Base-by-base conservation (phyloP, 305 asterid species). In the Solanum chacoense region DNA sequence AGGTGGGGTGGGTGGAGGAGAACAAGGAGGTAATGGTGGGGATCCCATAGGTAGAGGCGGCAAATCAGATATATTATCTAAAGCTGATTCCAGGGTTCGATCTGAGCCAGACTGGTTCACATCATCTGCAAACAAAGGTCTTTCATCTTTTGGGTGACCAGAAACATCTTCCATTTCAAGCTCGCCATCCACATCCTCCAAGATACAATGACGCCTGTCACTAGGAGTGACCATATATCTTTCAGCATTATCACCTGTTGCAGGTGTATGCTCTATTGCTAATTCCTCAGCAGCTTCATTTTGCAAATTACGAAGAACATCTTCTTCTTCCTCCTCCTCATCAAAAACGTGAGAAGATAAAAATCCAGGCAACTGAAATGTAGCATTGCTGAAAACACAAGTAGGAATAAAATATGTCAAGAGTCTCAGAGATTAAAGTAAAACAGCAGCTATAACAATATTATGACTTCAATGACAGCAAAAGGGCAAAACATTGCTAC, bases 101-200 rank as follows among this genome's bases (percentile, higher is more conserved):
- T 85, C 90, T 37, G 94, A 89, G 88, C 90, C 92, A 72, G 63
- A 88, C 87, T 88, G 93, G 81, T 88, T 86, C 35, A 88, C 85
- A 87, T 87, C 95, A 90, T 87, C 86, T 24, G 90, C 72, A 85
- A 79, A 85, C 88, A 89, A 89, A 76, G 91, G 83, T 89, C 91
- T 95, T 89, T 93, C 98, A 88, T 94, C 98, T 92, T 93, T 94
- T 29, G 76, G 96, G 92, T 94, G 93, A 88, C 92, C 75, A 88
- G 98, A 95, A 72, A 94, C 98, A 93, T 97, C 99, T 94, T 97
- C 99, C 99, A 97, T 97, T 92, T 97, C 99, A 89, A 96, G 99
- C 94, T 96, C 99, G 87, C 98, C 99, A 78, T 97, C 99, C 10
- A 97, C 99, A 89, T 95, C 98, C 92, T 97, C 98, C 91, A 97